Conservation (phyloP, 495 filamentous ascomycete genomes). For the Polyplosphaeria fusca region DNA sequence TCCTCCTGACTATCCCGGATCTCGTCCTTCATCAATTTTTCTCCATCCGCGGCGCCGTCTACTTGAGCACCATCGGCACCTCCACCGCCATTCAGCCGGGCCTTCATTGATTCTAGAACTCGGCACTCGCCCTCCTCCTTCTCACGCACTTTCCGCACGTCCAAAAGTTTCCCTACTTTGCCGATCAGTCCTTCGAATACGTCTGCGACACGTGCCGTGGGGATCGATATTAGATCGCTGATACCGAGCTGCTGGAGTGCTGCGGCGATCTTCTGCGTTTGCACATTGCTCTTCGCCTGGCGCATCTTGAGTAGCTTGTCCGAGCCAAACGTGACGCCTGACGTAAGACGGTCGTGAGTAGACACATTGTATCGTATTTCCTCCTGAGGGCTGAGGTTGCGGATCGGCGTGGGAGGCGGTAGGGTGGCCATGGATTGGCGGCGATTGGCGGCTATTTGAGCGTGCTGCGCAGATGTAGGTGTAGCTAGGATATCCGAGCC, state of each 20-base stretch:
- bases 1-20: conserved; percentile 22
- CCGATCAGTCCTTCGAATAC: conserved; percentile 77
- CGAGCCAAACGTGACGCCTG: conserved; percentile 72
- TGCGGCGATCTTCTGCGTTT: conserved; percentile 74
- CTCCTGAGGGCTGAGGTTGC: conserved; percentile 69
- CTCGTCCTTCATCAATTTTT: conserved; percentile 19
- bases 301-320: conserved; percentile 80
- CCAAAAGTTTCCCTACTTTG: conserved; percentile 71
- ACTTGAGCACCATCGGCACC: conserved; percentile 17
- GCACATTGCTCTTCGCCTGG: conserved; percentile 75
- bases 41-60: conserved; percentile 3
- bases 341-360: conserved; percentile 78
- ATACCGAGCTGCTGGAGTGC: conserved; percentile 78
- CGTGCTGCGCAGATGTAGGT: conserved; percentile 19
- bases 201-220: conserved; percentile 73
- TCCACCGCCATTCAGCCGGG: conserved; percentile 15
- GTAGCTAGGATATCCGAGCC: conserved; percentile 22
- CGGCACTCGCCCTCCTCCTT: conserved; percentile 82
- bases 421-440: conserved; percentile 5
- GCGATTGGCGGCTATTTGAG: conserved; percentile 6
- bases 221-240: conserved; percentile 74
- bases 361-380: conserved; percentile 77
- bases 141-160: conserved; percentile 77
- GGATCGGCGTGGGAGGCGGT: conserved; percentile 49
- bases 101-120: conserved; percentile 56